Evolutionary conservation across 192 early-diverging fungal species (phyloP), one percentile per base, ranked within the genome.

Genomic region (Kappamyces sp.): DNA sequence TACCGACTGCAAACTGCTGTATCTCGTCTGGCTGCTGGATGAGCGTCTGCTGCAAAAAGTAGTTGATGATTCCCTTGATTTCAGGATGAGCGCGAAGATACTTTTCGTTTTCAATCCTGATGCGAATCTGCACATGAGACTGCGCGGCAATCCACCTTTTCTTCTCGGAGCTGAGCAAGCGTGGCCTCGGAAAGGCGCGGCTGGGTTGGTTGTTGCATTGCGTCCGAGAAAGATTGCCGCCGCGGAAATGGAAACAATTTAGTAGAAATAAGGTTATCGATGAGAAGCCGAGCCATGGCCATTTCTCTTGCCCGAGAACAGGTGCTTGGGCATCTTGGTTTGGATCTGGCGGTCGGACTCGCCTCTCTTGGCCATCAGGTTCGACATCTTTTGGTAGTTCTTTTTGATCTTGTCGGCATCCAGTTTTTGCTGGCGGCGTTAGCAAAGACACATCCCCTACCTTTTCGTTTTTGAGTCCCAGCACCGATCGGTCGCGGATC

Each of bases 261-360:
- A 46, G 13, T 46, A 46, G 13, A 46, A 46, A 46, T 12, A 46
- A n/a, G 23, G 23, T 63, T 65, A 77, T 62, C 75, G 71, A 42
- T 68, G 75, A 33, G 49, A 47, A 5, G 75, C 66, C 7, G 40
- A 73, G 10, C 75, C 75, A 32, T 40, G 41, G 36, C 79, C 77
- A 23, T 23, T 23, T 60, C 88, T 83, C 80, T 98, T 98, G 62
- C 91, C 90, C 31, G 87, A 72, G 68, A 95, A 97, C 84, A 99
- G 80, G 70, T 99, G 97, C 78, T 94, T 97, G 47, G 97, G 97
- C 87, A 87, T 90, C 79, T 97, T 95, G 60, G 80, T 84, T 52
- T 74, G 68, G 59, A 99, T 93, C n/a, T 70, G 72, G 66, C 96
- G 83, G 70, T 99, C 97, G n/a, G 91, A 74, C 73, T 99, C 97